Evolutionary conservation across 2,329 filamentous ascomycete species (phyloP).

Genomic region (Phialophora verrucosa): DNA sequence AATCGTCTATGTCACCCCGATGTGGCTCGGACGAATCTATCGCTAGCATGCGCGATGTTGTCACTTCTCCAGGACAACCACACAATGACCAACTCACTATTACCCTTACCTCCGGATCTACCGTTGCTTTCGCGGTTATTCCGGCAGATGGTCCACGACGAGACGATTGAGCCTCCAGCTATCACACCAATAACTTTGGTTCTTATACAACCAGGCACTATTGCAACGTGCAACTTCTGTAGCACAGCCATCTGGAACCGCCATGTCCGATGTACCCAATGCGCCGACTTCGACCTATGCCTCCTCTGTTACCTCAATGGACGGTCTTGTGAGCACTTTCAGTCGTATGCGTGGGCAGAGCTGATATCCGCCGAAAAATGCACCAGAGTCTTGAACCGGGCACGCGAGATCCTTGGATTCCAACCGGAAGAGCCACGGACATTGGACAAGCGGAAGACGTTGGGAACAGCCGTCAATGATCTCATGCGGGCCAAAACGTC

Average conservation of each 20-base stretch:
- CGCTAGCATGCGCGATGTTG: constrained; percentile 43
- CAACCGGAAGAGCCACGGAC: constrained; percentile 39
- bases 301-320: constrained; percentile 46
- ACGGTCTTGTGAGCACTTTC: constrained; percentile 46
- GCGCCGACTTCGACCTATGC: constrained; percentile 47
- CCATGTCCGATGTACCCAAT: constrained; percentile 47
- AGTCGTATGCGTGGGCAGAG: constrained; percentile 46
- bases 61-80: constrained; percentile 41
- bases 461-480: constrained; percentile 44
- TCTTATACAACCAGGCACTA: constrained; percentile 43
- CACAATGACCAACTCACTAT: constrained; percentile 22
- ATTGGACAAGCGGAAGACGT: constrained; percentile 38
- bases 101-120: constrained; percentile 40
- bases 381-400: constrained; percentile 39
- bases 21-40: constrained; percentile 43
- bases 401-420: constrained; percentile 40
- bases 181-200: constrained; percentile 41
- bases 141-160: constrained; percentile 44
- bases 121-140: constrained; percentile 43
- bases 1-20: constrained; percentile 47
- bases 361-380: constrained; percentile 43
- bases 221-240: constrained; percentile 48
- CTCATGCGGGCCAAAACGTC: constrained; percentile 42
- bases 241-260: constrained; percentile 49
- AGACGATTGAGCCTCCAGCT: constrained; percentile 40